Percentiles rank a stretch among this genome's conserved stretches.
Conservation (phyloP, 2,329 filamentous ascomycete genomes). For the Setomelanomma holmii region DNA sequence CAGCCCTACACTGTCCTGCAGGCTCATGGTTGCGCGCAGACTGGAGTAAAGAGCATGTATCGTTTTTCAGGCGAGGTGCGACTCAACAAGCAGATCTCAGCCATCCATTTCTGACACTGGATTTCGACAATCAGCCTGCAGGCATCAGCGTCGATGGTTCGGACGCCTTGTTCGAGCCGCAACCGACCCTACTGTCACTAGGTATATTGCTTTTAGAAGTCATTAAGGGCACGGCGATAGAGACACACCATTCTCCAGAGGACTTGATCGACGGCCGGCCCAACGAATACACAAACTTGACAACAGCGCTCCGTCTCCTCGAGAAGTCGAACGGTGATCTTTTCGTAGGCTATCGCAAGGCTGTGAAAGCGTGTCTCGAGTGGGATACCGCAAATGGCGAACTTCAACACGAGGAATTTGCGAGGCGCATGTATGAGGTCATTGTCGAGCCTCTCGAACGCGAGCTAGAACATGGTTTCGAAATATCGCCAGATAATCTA, state of each 20-base stretch:
- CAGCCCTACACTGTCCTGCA: constrained; percentile 5
- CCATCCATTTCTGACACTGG: constrained; percentile 1
- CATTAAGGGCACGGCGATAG: neutral
- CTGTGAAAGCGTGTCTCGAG: neutral
- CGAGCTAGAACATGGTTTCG: neutral
- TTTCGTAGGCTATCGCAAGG: neutral
- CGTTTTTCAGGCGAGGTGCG: constrained; percentile 4
- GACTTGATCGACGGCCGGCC: neutral
- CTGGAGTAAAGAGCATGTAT: constrained; percentile 14
- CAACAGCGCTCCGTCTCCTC: neutral
- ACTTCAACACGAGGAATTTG: neutral
- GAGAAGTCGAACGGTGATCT: neutral
- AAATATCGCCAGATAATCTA: neutral
- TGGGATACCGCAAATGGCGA: neutral
- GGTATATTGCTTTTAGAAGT: neutral
- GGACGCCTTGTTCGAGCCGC: neutral
- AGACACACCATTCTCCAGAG: neutral
- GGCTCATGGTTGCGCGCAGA: constrained; percentile 11
- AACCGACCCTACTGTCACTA: neutral
- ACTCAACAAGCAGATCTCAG: neutral
- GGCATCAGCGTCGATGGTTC: neutral
- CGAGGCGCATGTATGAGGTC: neutral
- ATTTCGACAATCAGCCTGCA: neutral
- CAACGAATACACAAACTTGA: neutral
- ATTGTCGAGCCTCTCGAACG: neutral